Conservation (phyloP, 441 rosid species). For the Mallotus japonicus region DNA sequence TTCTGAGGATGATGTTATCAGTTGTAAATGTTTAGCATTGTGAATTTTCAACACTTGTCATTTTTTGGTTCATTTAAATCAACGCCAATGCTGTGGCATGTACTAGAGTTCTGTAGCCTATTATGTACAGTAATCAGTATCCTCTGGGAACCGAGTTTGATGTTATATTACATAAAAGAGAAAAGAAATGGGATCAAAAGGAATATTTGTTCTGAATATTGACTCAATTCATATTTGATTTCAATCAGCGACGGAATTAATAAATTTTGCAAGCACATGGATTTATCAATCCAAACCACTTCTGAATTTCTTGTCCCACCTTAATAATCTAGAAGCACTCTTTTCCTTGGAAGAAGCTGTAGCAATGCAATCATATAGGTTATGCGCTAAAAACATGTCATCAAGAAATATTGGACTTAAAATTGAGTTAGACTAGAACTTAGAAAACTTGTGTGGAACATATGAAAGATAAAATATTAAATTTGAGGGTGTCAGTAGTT, state of each 20-base stretch:
- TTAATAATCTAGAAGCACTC: neutral
- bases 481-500: no score
- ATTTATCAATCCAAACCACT: neutral
- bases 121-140: neutral
- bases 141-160: neutral
- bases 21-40: conserved; percentile 59
- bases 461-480: no score
- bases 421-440: neutral
- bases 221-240: neutral
- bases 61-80: neutral
- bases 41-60: conserved; percentile 27
- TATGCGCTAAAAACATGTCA: neutral
- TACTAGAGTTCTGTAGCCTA: neutral
- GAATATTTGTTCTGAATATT: neutral
- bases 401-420: neutral
- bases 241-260: neutral
- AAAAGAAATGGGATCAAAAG: neutral
- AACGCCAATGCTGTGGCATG: conserved; percentile 2
- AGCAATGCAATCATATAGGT: neutral
- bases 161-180: neutral
- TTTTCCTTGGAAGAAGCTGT: neutral
- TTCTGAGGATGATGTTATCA: conserved; percentile 44
- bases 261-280: no score
- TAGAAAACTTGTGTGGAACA: no score
- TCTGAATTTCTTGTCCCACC: neutral